Conservation (phyloP, 2,329 filamentous ascomycete genomes). For the Talaromyces sp. region DNA sequence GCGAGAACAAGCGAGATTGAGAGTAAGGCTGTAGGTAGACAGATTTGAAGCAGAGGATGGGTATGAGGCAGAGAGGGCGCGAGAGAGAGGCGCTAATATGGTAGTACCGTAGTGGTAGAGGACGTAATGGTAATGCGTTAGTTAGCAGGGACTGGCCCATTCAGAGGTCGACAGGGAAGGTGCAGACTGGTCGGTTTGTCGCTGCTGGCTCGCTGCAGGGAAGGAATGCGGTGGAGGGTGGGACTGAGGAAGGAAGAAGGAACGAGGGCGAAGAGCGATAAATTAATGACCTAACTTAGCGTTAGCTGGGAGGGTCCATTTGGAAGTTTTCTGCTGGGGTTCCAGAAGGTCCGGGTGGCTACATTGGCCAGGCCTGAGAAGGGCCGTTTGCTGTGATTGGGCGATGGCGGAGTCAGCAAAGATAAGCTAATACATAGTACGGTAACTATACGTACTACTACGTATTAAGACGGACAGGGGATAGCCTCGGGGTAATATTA, state of each 20-base stretch:
- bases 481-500: not conserved
- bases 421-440: constrained; percentile 8
- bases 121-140: not conserved
- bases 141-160: not conserved
- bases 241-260: not conserved
- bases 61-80: not conserved
- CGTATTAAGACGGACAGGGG: not conserved
- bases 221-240: constrained; percentile 8
- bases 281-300: not conserved
- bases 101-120: not conserved
- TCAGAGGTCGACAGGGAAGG: constrained; percentile 6
- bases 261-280: not conserved
- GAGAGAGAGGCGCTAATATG: not conserved
- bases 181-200: not conserved
- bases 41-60: not conserved
- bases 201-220: not conserved
- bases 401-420: not conserved
- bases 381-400: not conserved
- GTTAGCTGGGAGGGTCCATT: not conserved
- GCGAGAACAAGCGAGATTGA: not conserved
- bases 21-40: not conserved
- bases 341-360: constrained; percentile 25
- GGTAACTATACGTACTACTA: not conserved
- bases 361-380: not conserved
- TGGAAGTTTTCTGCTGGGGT: constrained; percentile 22